Evolutionary conservation across 1,284 basidiomycete genomes (phyloP), one percentile per base, ranked within the genome.

Genomic region (Papiliotrema laurentii): DNA sequence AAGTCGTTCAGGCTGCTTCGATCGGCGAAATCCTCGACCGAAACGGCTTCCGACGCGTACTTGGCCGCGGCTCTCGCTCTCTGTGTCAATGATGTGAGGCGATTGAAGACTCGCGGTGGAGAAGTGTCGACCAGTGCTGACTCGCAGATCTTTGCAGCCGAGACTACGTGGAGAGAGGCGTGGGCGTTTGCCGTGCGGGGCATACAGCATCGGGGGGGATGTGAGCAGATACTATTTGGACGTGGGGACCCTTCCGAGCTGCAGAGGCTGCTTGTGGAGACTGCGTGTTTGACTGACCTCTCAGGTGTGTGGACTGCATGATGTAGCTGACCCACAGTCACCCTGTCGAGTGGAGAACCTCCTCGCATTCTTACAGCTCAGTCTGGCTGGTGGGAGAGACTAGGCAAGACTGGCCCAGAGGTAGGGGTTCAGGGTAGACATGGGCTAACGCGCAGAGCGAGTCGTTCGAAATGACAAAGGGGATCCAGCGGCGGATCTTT

Each of bases 21-120:
- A 6, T 55, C 59, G 43, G 65, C 64, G 0, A 47, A 55, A 2
- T 34, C 46, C 3, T 57, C 56, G 1, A 39, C 36, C 6, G 67
- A 69, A 42, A 39, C 64, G n/a, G 47, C 31, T 5, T 55, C 61
- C 34, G 64, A 66, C 31, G 55, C 60, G 4, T 69, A 64, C 45
- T 51, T 67, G 4, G 62, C 61, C 0, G 59, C 61, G 1, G 50
- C 53, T 7, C 44, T 57, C 4, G 59, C 64, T 47, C 41, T 66
- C 7, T 48, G 57, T 5, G 55, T 54, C 45, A 56, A 62, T 30
- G 67, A 66, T 47, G 64, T 64, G 37, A 54, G 60, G 51, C n/a
- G n/a, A n/a, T n/a, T n/a, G n/a, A n/a, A n/a, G n/a, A n/a, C n/a
- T n/a, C n/a, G n/a, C n/a, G n/a, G n/a, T n/a, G 5, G n/a, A 4